Evolutionary conservation across 2,329 filamentous ascomycete species (phyloP).

Genomic region (Alternaria brassicicola): DNA sequence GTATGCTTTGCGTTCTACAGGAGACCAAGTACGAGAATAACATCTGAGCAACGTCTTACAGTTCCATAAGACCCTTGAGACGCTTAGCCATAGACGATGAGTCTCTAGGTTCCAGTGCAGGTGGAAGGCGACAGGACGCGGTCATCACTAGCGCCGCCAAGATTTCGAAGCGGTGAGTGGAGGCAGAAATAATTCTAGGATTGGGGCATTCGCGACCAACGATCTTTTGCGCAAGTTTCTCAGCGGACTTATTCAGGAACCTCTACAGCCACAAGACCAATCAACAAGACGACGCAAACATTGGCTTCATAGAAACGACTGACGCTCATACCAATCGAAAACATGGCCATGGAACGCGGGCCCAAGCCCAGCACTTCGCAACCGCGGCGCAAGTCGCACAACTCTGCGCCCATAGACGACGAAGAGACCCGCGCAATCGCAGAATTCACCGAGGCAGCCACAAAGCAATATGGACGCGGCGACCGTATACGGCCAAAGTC

Average conservation of each 20-base stretch:
- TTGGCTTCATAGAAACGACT: not conserved
- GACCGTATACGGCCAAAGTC: slow-evolving; percentile 72
- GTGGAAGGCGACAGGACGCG: not conserved
- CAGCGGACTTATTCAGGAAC: not conserved
- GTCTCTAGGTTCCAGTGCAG: not conserved
- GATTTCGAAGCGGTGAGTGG: slow-evolving; percentile 13
- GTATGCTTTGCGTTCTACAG: not conserved
- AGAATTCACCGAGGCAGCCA: slow-evolving; percentile 56
- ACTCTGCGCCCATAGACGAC: slow-evolving; percentile 27
- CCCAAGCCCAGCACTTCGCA: slow-evolving; percentile 22
- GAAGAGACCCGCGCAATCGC: slow-evolving; percentile 40
- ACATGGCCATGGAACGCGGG: slow-evolving; percentile 33
- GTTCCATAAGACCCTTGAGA: not conserved
- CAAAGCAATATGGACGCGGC: slow-evolving; percentile 84
- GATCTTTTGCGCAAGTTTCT: not conserved
- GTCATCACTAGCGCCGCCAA: slow-evolving; percentile 10
- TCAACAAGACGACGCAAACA: no score
- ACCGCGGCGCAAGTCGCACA: slow-evolving; percentile 32
- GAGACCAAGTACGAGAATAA: not conserved
- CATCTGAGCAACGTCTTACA: not conserved
- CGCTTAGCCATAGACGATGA: not conserved
- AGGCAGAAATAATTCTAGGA: slow-evolving; percentile 24
- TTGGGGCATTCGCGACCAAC: slow-evolving; percentile 1
- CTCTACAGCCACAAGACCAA: not conserved
- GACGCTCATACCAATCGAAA: not conserved